Base-by-base conservation (phyloP, 148 eudicot species). In the Chenopodium album region DNA sequence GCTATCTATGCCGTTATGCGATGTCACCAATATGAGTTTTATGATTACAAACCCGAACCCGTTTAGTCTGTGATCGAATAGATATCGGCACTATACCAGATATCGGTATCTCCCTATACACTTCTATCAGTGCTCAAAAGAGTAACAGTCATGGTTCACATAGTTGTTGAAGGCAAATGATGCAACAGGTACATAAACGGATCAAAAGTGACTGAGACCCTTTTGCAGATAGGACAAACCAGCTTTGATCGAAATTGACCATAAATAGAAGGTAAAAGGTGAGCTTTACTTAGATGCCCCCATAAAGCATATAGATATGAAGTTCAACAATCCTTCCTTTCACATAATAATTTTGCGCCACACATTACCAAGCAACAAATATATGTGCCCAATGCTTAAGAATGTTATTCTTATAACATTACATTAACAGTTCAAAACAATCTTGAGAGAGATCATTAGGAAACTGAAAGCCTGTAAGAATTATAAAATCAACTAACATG, bases 141-240 rank as follows among this genome's bases (percentile, higher is more conserved):
- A 34, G 92, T 91, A 85, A 95, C 76, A 80, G 93, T 95, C 91
- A 95, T 92, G 69, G 88, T 80, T 59, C 98, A 88, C 90, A 84
- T 86, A 70, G 84, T 88, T 68, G 94, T 86, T 72, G 90, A 85
- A 83, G 97, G 97, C 78, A 95, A 85, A 2, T 97, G 97, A 54
- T 93, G 85, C 7, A 94, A 89, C 65, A 95, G 84, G 81, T 92
- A 92, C 95, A 90, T 87, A 82, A 95, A 93, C 37, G 96, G 94
- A 84, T 93, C 96, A 88, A 93, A 93, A 78, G 89, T 93, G 13
- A 88, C 64, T 29, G 97, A 95, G 78, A 85, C 83, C 80, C 88
- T 92, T 85, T 86, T 87, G 92, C 98, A 95, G 76, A 85, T 74
- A 12, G 96, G 94, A 78, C 97, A 95, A 65, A 88, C 91, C 83